Base-by-base conservation (phyloP, 2,329 filamentous ascomycete genomes). In the Trichoderma gracile region DNA sequence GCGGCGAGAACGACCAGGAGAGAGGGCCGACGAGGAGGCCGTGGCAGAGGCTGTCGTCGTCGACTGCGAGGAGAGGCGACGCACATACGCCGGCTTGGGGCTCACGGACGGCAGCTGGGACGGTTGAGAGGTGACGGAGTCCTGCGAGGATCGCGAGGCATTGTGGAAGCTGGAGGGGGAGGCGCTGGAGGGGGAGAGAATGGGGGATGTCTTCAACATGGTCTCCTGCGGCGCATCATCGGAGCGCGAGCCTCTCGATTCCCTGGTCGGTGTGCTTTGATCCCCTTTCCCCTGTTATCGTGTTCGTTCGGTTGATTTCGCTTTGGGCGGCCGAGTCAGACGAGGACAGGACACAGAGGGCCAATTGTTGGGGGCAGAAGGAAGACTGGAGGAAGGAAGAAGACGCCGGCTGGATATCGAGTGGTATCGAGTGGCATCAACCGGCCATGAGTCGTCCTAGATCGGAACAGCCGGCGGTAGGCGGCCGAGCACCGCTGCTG, bases 191-290 rank as follows among this genome's bases (percentile, higher is more conserved):
- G 76, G 76, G 73, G 81, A 73, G 72, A 81, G 77, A 69, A 81
- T 77, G 67, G 83, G 82, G 72, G 83, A 85, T 73, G 82, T 83
- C 75, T 82, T 84, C 81, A 86, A 81, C 84, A 86, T 86, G 79
- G 76, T 84, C 76, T 76, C 84, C 76, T 76, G 76, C 76, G 76
- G 75, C 76, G 77, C 81, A 81, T 83, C 74, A 76, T 82, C 74
- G 71, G 73, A 70, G 73, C 68, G 50, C 58, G n/a, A 25, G 38
- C 10, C 2, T 54, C n/a, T n/a, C 5, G 46, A 19, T 15, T 27
- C 19, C 15, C 25, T 38, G 47, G 17, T 46, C n/a, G 49, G 49
- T 19, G 12, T 30, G 49, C 25, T 33, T n/a, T 19, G 49, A n/a
- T 17, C 27, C n/a, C 3, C 19, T 30, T 14, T 19, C 0, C 17